phyloP scores from a whole-genome alignment of 371 early-diverging fungal species.

The Mucor indicus region DNA sequence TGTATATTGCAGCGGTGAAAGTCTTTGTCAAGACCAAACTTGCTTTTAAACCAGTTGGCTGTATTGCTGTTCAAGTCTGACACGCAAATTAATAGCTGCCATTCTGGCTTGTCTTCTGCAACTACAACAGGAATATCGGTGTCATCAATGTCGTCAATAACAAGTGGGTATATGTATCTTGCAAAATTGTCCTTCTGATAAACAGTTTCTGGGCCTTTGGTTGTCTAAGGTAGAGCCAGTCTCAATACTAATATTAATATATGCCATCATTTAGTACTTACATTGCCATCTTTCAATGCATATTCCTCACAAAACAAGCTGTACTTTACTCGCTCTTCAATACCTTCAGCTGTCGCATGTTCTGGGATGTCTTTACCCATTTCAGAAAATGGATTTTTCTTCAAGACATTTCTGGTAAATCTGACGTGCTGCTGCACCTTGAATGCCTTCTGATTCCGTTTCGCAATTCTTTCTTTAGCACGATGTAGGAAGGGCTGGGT shows the following conservation, averaged over 20 bases:
- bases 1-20: constrained; percentile 1
- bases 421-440: too few species aligned
- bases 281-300: constrained; percentile 2
- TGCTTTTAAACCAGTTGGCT: constrained; percentile 23
- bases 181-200: constrained; percentile 30
- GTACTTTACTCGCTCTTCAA: constrained; percentile 1
- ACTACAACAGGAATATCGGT: background rate
- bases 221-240: too few species aligned
- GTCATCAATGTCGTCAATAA: constrained; percentile 6
- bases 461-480: too few species aligned
- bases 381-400: constrained; percentile 1
- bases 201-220: constrained; percentile 1
- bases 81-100: constrained; percentile 28
- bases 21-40: constrained; percentile 29
- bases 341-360: constrained; percentile 2
- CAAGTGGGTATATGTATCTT: constrained; percentile 15
- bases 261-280: background rate
- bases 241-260: too few species aligned
- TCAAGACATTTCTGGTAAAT: too few species aligned
- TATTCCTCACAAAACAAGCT: constrained; percentile 4
- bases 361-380: background rate
- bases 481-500: too few species aligned
- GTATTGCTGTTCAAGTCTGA: constrained; percentile 10
- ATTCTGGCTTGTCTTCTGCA: constrained; percentile 3
- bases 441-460: too few species aligned